Evolutionary conservation across 495 filamentous ascomycete species (phyloP), one percentile per base, ranked within the genome.

Genomic region (Antarctomyces pellizariae): DNA sequence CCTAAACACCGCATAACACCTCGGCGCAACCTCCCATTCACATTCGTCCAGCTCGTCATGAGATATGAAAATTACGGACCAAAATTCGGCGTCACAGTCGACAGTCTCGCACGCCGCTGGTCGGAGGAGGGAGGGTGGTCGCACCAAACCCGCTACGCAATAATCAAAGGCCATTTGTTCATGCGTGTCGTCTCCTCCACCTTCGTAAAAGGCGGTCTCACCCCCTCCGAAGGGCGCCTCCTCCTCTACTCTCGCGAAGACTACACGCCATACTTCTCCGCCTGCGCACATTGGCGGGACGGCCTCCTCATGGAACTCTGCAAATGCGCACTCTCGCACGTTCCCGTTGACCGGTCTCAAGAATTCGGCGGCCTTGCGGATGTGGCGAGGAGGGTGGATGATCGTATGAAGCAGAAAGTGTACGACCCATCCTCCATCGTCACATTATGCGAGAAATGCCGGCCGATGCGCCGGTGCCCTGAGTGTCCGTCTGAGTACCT

Each of bases 401-500:
- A 59, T 31, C 31, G 43, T 2, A 31, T 45, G 16, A 32, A 44
- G 28, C 38, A 47, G 15, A 42, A 47, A 12, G 13, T 38, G 22
- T 39, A 49, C 34, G 45, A 57, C 37, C 54, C 55, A 3, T 50
- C 54, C 30, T 45, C 56, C 17, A 45, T 65, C 16, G 48, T 55
- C 8, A 41, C 40, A 9, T 49, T 59, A 3, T 70, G 64, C 40
- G 47, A 49, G 5, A 48, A 53, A 13, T 70, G 64, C 39, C 44
- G 55, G 14, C 63, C 63, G 12, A 60, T 62, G 48, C 48, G 62
- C 8, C 43, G 63, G 18, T 70, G 63, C 35, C 61, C 62, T 2
- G 55, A 62, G 28, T 70, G 64, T 48, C 61, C 64, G 5, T 54
- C 57, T 0, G 64, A 70, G 38, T 70, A 70, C 33, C 44, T 67